Conservation (phyloP, 129 eudicot species). For the Helichrysum umbraculigerum region DNA sequence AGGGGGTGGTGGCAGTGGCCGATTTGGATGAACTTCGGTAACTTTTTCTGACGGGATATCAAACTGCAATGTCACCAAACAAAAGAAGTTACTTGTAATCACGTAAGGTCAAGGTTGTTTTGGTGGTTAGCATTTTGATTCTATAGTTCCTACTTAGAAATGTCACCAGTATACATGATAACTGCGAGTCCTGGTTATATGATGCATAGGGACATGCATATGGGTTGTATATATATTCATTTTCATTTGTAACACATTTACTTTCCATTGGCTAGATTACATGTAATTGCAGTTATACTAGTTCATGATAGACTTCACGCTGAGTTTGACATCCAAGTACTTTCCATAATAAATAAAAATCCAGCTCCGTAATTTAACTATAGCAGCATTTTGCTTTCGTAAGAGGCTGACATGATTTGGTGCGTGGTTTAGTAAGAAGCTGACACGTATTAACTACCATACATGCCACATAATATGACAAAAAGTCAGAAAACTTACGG, state of each 20-base stretch:
- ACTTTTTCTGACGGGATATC: constrained; percentile 67
- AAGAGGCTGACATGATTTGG: neutral
- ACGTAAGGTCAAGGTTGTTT: constrained; percentile 3
- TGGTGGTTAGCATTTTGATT: neutral
- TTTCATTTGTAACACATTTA: neutral
- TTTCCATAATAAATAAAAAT: neutral
- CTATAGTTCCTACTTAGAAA: neutral
- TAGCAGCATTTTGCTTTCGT: neutral
- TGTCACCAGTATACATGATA: neutral
- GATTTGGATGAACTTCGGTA: constrained; percentile 62
- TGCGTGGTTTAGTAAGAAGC: neutral
- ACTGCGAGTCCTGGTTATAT: neutral
- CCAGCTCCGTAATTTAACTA: neutral
- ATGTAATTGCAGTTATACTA: neutral
- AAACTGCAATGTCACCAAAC: constrained; percentile 58
- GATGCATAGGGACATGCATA: neutral
- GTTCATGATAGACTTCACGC: neutral
- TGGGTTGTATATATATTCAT: neutral
- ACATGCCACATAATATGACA: neutral
- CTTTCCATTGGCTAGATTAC: neutral
- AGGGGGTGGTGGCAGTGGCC: constrained; percentile 57
- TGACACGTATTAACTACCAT: neutral
- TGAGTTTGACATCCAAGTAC: neutral
- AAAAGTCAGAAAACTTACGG: neutral
- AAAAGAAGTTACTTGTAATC: neutral